Conservation (phyloP, 352 stramenopile species). For the Plasmopara halstedii region DNA sequence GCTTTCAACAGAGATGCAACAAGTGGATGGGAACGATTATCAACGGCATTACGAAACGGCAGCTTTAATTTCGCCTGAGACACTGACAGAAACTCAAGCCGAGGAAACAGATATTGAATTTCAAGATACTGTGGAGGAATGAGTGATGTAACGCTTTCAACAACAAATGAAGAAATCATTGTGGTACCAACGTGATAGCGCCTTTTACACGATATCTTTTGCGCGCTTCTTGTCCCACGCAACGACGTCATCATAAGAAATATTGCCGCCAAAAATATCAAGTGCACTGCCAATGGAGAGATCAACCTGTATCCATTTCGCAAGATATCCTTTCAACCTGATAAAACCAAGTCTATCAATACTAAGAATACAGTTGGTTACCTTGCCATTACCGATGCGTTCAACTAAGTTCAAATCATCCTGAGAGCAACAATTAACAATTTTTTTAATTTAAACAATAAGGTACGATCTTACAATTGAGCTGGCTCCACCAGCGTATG, state of each 20-base stretch:
- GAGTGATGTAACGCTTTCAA: neutral
- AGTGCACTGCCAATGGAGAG: slow-evolving; percentile 97
- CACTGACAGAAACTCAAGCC: neutral
- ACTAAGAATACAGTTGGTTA: too few relatives aligned
- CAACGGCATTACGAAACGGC: neutral
- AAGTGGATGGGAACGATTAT: neutral
- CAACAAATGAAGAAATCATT: neutral
- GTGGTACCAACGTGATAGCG: neutral
- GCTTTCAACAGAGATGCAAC: slow-evolving; percentile 5
- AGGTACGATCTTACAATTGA: slow-evolving; percentile 81
- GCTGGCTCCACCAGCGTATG: slow-evolving; percentile 94
- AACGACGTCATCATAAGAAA: slow-evolving; percentile 92
- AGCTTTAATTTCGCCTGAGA: neutral
- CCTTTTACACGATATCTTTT: neutral
- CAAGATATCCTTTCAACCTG: neutral
- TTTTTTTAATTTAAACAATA: slow-evolving; percentile 1
- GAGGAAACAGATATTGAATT: slow-evolving; percentile 20
- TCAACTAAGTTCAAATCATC: slow-evolving; percentile 94
- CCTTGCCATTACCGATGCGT: slow-evolving; percentile 85
- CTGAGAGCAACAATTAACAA: slow-evolving; percentile 18
- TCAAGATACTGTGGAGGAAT: slow-evolving; percentile 27
- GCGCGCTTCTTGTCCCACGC: slow-evolving; percentile 68
- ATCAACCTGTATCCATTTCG: slow-evolving; percentile 68
- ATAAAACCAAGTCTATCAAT: too few relatives aligned
- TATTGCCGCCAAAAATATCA: slow-evolving; percentile 94